Base-by-base conservation (phyloP, 169 alveolate species). In the Plasmodium coatneyi region DNA sequence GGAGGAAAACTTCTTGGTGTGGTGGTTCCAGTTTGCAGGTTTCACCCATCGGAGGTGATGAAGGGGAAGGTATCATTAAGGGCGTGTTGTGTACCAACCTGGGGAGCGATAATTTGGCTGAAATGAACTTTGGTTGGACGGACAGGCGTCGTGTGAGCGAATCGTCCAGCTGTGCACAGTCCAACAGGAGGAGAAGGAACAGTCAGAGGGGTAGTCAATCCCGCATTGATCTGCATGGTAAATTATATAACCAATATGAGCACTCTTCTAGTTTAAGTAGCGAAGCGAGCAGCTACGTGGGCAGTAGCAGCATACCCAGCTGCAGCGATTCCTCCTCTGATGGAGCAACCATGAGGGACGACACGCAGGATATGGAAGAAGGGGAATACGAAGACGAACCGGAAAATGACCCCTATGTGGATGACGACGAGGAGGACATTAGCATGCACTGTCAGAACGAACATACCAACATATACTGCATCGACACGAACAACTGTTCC, bases 401-500 rank as follows among this genome's bases (percentile, higher is more conserved):
- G 0, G 74, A 60, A 10, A 19, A 60, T 60, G 74, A 60, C 1
- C 74, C 2, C 1, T 60, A 60, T 60, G 14, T 19, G 14, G 34
- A 60, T 0, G 74, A 19, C 0, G 9, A 19, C 10, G 74, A n/a
- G 5, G 34, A 60, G 5, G n/a, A 5, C 10, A 1, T 60, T 0
- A n/a, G 34, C 5, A 60, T 60, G 14, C 34, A 60, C 25, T 25
- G n/a, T 0, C 39, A 6, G 9, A 83, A 83, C 7, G 92, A 70
- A 0, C n/a, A 2, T 1, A 41, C 14, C 43, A 32, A 46, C 9
- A 54, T 84, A 43, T 84, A 84, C 14, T 84, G 93, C 22, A 84
- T 72, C 2, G 84, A 84, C n/a, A 84, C 84, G 0, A 84, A 84
- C 34, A 84, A 84, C 39, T 84, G 84, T 22, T 49, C 46, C 25